Conservation (phyloP, 805 yeast species). For the Candida khao-thaluensis region DNA sequence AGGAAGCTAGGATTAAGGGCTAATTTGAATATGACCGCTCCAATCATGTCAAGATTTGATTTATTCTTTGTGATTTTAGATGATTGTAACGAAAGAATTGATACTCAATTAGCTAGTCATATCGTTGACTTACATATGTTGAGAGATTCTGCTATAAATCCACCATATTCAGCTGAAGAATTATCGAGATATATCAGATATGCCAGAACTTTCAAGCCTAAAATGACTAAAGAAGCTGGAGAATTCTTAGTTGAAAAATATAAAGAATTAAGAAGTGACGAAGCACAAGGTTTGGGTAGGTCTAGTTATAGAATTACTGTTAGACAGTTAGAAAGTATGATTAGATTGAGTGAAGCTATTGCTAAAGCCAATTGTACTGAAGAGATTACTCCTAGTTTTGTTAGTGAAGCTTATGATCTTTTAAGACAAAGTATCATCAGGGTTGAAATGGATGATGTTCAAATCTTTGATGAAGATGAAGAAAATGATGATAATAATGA, state of each 20-base stretch:
- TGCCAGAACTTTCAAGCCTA: slow-evolving; percentile 91
- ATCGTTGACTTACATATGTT: slow-evolving; percentile 91
- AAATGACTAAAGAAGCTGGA: slow-evolving; percentile 78
- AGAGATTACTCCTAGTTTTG: slow-evolving; percentile 78
- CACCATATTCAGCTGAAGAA: slow-evolving; percentile 88
- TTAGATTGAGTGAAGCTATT: slow-evolving; percentile 91
- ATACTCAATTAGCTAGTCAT: slow-evolving; percentile 86
- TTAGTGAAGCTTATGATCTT: slow-evolving; percentile 89
- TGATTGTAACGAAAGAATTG: slow-evolving; percentile 89
- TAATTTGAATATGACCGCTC: slow-evolving; percentile 93
- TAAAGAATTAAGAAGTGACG: slow-evolving; percentile 83
- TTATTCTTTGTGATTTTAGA: slow-evolving; percentile 91
- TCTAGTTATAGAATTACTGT: slow-evolving; percentile 93
- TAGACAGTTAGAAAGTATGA: slow-evolving; percentile 92
- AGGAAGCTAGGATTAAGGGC: slow-evolving; percentile 79
- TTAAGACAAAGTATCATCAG: slow-evolving; percentile 88
- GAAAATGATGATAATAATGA: slow-evolving; percentile 20
- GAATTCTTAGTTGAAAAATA: slow-evolving; percentile 73
- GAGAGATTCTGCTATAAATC: slow-evolving; percentile 83
- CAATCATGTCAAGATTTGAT: slow-evolving; percentile 98
- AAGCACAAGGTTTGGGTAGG: slow-evolving; percentile 83
- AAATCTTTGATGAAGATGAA: slow-evolving; percentile 62
- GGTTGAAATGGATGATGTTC: slow-evolving; percentile 91
- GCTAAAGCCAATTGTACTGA: slow-evolving; percentile 96
- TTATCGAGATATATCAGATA: slow-evolving; percentile 84